phyloP scores from a whole-genome alignment of 2,329 filamentous ascomycete species.

The Fusarium sublunatum region DNA sequence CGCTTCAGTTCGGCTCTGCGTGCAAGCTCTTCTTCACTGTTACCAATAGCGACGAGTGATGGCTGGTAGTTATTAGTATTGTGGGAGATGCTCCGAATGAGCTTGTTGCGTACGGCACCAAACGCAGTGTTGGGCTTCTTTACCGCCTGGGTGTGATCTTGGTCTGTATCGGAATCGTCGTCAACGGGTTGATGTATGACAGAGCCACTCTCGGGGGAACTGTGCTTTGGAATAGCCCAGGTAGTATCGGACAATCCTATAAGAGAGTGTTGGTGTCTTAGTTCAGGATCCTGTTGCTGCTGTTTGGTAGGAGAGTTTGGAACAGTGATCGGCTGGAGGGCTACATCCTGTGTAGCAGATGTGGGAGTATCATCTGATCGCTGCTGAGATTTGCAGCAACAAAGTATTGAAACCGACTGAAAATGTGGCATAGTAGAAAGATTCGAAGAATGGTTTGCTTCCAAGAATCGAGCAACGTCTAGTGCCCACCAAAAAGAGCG shows the following conservation, averaged over 20 bases:
- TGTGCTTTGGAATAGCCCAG: conserved; percentile 19
- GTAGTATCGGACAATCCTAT: conserved; percentile 30
- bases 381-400: conserved; percentile 41
- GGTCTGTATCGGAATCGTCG: conserved; percentile 57
- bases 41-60: conserved; percentile 57
- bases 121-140: conserved; percentile 56
- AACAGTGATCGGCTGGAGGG: conserved; percentile 5
- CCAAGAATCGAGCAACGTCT: conserved; percentile 28
- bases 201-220: conserved; percentile 9
- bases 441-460: conserved; percentile 10
- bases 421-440: background rate
- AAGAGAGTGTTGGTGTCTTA: conserved; percentile 3
- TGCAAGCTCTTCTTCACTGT: conserved; percentile 64
- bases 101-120: conserved; percentile 57
- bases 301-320: background rate
- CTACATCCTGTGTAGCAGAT: conserved; percentile 2
- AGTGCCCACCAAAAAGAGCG: conserved; percentile 11
- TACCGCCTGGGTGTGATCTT: conserved; percentile 40
- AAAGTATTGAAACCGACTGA: conserved; percentile 36
- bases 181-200: conserved; percentile 47
- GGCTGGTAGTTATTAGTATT: conserved; percentile 55
- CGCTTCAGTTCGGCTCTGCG: conserved; percentile 67
- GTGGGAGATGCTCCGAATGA: conserved; percentile 60
- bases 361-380: conserved; percentile 1
- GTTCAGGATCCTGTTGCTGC: background rate